A percentile compares a stretch with the other conserved stretches of the same genome.
phyloP scores from a whole-genome alignment of 306 rosid species.

The Inga laurina region DNA sequence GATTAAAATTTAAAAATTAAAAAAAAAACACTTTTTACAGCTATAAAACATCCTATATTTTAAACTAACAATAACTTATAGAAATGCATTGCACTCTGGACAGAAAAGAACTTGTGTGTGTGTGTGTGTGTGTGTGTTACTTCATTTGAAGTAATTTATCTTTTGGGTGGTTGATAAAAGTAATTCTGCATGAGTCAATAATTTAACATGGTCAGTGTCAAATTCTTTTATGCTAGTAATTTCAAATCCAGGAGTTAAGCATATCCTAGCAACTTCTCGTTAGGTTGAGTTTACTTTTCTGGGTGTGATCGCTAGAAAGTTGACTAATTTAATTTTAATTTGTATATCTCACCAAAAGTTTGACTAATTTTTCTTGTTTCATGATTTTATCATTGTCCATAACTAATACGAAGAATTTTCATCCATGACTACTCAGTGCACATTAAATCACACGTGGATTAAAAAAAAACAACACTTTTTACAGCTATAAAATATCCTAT shows the following conservation, averaged over 20 bases:
- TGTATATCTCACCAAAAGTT: background rate
- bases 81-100: background rate
- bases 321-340: no score
- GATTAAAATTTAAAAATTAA: background rate
- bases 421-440: background rate
- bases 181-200: background rate
- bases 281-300: no score
- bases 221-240: no score
- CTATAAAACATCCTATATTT: background rate
- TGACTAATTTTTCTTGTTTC: background rate
- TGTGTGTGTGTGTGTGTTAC: background rate
- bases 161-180: background rate
- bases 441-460: background rate
- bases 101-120: background rate
- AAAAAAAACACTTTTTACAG: background rate
- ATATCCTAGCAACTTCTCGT: no score
- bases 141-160: background rate
- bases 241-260: no score
- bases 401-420: background rate
- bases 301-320: no score
- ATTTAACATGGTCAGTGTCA: background rate
- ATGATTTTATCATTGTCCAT: no score
- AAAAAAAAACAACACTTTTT: no score
- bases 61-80: background rate
- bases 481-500: background rate